Base-by-base conservation (phyloP, 2,329 filamentous ascomycete species). In the Penicillium crustosum region DNA sequence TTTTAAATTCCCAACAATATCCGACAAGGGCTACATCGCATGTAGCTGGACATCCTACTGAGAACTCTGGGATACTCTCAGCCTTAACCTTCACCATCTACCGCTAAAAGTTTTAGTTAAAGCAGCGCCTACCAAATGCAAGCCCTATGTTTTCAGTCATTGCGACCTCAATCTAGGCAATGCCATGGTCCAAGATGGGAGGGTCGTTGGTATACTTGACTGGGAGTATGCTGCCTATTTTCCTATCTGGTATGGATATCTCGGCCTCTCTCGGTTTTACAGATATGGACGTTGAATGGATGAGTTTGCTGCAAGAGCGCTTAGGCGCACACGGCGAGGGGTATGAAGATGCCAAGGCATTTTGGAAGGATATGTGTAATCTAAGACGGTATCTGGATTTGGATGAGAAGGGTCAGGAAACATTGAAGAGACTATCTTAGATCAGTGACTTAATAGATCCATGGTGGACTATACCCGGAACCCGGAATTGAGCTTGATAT, bases 221-320 rank as follows among this genome's bases (percentile, higher is more conserved):
- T 71, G 66, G 62, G 70, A 74, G 49, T 70, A 68, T 50, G 66
- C 71, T 33, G 70, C 68, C 17, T 72, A 64, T 48, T 63, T 19
- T 25, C 67, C 68, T 35, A 47, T 68, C 7, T 67, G 63, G 61
- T 70, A 70, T 58, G 68, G 74, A 45, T 74, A 81, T 68, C 29
- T 64, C 60, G 13, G 65, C 66, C 6, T 63, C 66, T 53, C 67
- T 58, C 33, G 63, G 56, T 15, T 65, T 59, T 27, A 63, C 61
- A 19, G 57, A 60, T 10, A 51, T 57, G 42, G 67, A 71, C 59
- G 51, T 51, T 6, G 64, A 70, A 36, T 70, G 60, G 66, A 67
- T 65, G 35, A 63, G 13, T 27, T n/a, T 68, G 35, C 59, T 70
- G 7, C 57, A 49, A 38, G 55, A 61, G 47, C 63, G 64, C 4